Conservation (phyloP, 768 basidiomycete genomes). For the Termitomyces sp. region DNA sequence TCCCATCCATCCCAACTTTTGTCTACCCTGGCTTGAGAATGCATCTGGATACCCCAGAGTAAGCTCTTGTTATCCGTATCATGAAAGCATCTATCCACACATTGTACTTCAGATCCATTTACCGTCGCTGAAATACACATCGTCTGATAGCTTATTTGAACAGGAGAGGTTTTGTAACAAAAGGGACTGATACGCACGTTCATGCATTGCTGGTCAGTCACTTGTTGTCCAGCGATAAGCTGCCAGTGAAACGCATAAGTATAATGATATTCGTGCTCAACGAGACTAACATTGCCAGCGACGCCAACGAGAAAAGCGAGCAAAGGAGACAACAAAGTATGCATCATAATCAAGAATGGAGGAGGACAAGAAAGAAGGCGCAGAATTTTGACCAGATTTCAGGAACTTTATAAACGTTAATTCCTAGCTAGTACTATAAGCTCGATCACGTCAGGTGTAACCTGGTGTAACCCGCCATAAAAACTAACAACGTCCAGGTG, state of each 20-base stretch:
- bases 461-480: constrained; percentile 3
- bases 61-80: neutral
- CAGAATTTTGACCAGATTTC: neutral
- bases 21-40: constrained; percentile 40
- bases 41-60: constrained; percentile 33
- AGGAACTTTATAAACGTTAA: neutral
- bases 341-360: constrained; percentile 3
- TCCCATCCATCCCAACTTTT: constrained; percentile 55
- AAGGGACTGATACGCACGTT: constrained; percentile 18
- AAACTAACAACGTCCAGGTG: constrained; percentile 3
- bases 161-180: neutral
- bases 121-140: constrained; percentile 49
- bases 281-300: constrained; percentile 11
- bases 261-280: neutral
- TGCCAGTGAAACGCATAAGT: neutral
- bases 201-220: constrained; percentile 13
- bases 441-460: constrained; percentile 8
- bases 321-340: neutral
- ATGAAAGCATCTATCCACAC: constrained; percentile 22
- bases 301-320: neutral
- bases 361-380: neutral
- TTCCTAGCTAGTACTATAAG: neutral
- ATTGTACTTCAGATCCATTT: constrained; percentile 42
- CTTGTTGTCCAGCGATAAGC: constrained; percentile 14
- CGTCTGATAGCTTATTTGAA: constrained; percentile 23